A percentile compares a stretch with the other conserved stretches of the same genome.
Evolutionary conservation across 2,329 filamentous ascomycete species (phyloP).

Genomic region (Aaosphaeria arxii): DNA sequence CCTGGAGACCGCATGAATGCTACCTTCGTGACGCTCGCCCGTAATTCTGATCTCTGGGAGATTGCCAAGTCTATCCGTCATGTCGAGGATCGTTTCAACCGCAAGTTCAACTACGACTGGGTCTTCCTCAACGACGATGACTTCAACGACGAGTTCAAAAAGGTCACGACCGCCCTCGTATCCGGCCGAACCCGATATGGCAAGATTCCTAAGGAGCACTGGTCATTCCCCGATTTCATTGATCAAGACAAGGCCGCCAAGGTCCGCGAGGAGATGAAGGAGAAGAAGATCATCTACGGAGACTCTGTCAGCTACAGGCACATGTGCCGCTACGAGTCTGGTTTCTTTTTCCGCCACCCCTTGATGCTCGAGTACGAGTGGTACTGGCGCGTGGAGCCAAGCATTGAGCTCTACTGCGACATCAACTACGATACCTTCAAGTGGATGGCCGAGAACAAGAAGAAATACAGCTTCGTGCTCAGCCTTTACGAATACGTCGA

Average conservation of each 20-base stretch:
- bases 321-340: slow-evolving; percentile 99
- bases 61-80: slow-evolving; percentile 94
- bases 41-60: slow-evolving; percentile 94
- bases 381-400: slow-evolving; percentile 99
- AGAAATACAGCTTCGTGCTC: slow-evolving; percentile 97
- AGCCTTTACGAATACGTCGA: slow-evolving; percentile 96
- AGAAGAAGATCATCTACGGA: slow-evolving; percentile 96
- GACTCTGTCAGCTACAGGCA: slow-evolving; percentile 96
- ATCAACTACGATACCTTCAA: slow-evolving; percentile 95
- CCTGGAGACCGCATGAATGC: slow-evolving; percentile 84
- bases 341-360: slow-evolving; percentile 96
- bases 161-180: slow-evolving; percentile 82
- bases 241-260: slow-evolving; percentile 90
- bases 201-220: slow-evolving; percentile 85
- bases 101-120: slow-evolving; percentile 97
- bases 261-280: slow-evolving; percentile 90
- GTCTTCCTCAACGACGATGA: slow-evolving; percentile 97
- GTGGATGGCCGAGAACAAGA: slow-evolving; percentile 91
- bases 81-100: slow-evolving; percentile 97
- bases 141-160: slow-evolving; percentile 91
- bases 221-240: slow-evolving; percentile 95
- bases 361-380: slow-evolving; percentile 96
- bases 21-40: slow-evolving; percentile 92
- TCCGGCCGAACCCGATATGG: slow-evolving; percentile 92
- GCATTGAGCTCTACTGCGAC: slow-evolving; percentile 94